These are phyloP conservation scores for Stropharia rugosoannulata DNA, from an alignment of 768 basidiomycete species.

Conservation along the genomic window DNA sequence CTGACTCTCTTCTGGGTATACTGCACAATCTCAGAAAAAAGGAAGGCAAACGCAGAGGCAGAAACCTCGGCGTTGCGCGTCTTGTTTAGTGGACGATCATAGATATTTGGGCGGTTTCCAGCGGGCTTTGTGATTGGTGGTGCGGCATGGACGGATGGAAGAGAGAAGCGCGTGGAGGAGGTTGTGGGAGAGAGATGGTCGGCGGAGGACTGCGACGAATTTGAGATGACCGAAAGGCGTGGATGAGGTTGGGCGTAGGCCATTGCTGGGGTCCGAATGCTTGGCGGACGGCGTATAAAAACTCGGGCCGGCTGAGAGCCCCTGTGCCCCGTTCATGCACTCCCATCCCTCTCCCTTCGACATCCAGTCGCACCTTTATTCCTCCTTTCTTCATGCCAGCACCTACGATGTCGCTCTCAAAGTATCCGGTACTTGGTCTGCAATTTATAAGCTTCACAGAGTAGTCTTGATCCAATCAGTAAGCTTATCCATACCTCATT, in stretches of 20 bases:
- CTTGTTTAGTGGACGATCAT: conserved; percentile 89
- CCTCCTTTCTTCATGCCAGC: conserved; percentile 64
- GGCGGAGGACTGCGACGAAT: conserved; percentile 52
- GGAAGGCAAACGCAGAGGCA: conserved; percentile 79
- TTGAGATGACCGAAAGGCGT: conserved; percentile 68
- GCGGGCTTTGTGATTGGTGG: conserved; percentile 35
- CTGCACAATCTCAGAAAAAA: conserved; percentile 92
- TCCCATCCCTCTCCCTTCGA: conserved; percentile 48
- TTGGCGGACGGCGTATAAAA: conserved; percentile 12
- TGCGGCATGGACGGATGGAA: conserved; percentile 53
- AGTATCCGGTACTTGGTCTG: conserved; percentile 64
- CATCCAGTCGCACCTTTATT: conserved; percentile 76
- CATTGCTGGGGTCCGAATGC: conserved; percentile 27
- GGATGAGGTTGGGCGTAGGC: conserved; percentile 64
- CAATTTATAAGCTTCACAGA: conserved; percentile 77
- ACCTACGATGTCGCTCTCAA: conserved; percentile 80
- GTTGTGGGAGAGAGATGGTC: conserved; percentile 56
- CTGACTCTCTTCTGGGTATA: conserved; percentile 95
- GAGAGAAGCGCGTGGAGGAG: conserved; percentile 68
- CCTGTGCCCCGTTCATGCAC: conserved; percentile 28
- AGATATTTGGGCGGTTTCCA: conserved; percentile 67
- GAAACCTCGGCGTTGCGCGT: conserved; percentile 83
- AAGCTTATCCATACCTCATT: conserved; percentile 3
- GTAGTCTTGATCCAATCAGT: conserved; percentile 90
- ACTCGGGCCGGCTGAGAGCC: conserved; percentile 7